Base-by-base conservation (phyloP, 257 asterid genomes). In the Przewalskia tangutica region DNA sequence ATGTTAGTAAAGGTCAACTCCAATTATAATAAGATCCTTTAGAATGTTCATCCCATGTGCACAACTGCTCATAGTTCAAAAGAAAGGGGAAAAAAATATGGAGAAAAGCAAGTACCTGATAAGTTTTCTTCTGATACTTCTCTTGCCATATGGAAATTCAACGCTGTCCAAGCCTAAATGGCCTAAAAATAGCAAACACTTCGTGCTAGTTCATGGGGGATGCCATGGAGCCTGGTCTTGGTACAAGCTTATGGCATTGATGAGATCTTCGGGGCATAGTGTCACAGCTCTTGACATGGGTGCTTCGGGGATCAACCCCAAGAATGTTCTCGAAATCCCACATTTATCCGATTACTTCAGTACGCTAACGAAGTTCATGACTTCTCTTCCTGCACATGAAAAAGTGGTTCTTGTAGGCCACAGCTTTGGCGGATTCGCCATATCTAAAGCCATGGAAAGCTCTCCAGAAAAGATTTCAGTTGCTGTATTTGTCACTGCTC, bases 221-320 rank as follows among this genome's bases (percentile, higher is more conserved):
- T 82, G 85, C 17, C 88, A 86, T 14, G 90, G 90, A 34, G 90
- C 89, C 55, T 85, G 90, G 87, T 82, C 84, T 71, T 88, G 90
- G 90, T 84, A 82, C 81, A 84, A 81, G 87, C 44, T 88, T 2
- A 65, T 77, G 64, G 20, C 83, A 6, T 4, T 83, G 53, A 64
- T 88, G 42, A 83, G 42, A 68, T 62, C 86, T 11, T 58, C 86
- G 1, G 89, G 89, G 6, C 84, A 86, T 17, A 77, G 70, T 8
- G 90, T 84, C 7, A 85, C 89, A 7, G 89, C 86, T 8, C 76
- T 86, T 32, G 91, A 86, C 77, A 46, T 88, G 73, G 82, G 79
- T 23, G 84, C 90, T 6, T 82, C 89, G 0, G 90, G 86, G 32
- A 81, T 86, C 83, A 83, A 88, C 64, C 87, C 86, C 0, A 36